Evolutionary conservation across 208 protist species (phyloP).

Genomic region (Acanthamoeba castellanii): DNA sequence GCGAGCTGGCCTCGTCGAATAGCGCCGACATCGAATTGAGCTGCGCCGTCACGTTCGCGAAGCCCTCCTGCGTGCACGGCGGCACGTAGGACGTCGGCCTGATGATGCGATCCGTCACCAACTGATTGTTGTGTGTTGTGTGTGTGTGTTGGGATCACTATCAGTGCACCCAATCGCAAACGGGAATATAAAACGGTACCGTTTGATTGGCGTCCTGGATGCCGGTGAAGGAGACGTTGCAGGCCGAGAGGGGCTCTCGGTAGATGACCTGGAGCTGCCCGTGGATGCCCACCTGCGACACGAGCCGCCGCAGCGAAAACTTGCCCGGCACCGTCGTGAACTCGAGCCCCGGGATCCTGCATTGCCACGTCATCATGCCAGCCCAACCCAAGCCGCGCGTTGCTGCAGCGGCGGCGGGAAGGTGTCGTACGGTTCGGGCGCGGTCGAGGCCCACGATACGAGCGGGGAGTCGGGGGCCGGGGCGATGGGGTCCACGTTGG

Average conservation of each 20-base stretch:
- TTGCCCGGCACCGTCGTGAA: neutral
- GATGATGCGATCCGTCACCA: neutral
- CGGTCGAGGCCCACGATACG: neutral
- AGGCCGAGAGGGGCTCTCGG: neutral
- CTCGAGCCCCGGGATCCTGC: neutral
- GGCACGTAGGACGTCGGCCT: neutral
- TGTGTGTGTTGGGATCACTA: neutral
- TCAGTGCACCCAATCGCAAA: too few species aligned
- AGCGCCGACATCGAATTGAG: conserved; percentile 8
- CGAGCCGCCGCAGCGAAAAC: neutral
- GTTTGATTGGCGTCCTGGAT: neutral
- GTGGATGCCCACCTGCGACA: conserved; percentile 28
- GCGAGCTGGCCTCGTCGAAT: neutral
- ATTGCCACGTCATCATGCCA: neutral
- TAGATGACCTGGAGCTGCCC: neutral
- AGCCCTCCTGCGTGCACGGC: neutral
- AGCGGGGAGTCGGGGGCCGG: neutral
- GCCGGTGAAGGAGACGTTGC: conserved; percentile 10
- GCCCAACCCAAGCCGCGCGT: too few species aligned
- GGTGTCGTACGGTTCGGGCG: neutral
- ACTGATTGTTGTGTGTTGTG: too few species aligned
- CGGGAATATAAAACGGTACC: neutral
- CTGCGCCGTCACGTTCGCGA: neutral
- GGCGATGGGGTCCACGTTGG: neutral
- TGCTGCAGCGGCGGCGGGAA: too few species aligned